Evolutionary conservation across 2,329 filamentous ascomycete species (phyloP), one percentile per base, ranked within the genome.

Genomic region (Talaromyces sp.): DNA sequence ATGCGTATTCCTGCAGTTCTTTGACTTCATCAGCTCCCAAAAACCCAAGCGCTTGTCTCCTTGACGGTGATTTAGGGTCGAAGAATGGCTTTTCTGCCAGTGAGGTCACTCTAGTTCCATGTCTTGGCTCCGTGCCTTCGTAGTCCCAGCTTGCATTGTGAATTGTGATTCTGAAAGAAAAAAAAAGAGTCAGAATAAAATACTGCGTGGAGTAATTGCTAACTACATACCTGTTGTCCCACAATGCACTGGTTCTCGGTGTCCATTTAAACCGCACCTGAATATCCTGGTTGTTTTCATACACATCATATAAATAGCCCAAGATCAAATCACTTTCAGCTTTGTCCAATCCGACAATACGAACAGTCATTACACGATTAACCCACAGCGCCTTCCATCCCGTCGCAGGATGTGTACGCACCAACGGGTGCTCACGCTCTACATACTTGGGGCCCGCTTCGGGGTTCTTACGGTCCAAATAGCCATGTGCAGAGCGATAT

Each of bases 81-180:
- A 88, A 91, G 66, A 81, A 87, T 0, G 88, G 88, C 77, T 86
- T 86, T 75, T 91, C 89, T 0, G 86, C 88, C 56, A 91, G 73
- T 8, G 85, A 79, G 0, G 88, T 91, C 3, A 91, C 88, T 29
- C 89, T 79, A 0, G 88, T 91, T 2, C 88, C 88, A 69, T 91
- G 88, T 43, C 88, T 79, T 0, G 88, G 85, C 68, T 89, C 79
- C 21, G 76, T 80, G 1, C 86, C 86, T 35, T 83, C 86, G 67
- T 90, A 90, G 65, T 91, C 87, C 86, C 87, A 91, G 66, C 83
- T 87, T 0, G 87, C 88, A 63, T 89, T 90, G 65, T 91, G 87
- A 41, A 90, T 90, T 0, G 88, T 89, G 61, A 89, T 87, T 43
- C 85, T 85, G 41, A 9, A 55, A 27, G 12, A 26, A 19, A 19